Base-by-base conservation (phyloP, 176 grass and related monocot species). In the Areca catechu region DNA sequence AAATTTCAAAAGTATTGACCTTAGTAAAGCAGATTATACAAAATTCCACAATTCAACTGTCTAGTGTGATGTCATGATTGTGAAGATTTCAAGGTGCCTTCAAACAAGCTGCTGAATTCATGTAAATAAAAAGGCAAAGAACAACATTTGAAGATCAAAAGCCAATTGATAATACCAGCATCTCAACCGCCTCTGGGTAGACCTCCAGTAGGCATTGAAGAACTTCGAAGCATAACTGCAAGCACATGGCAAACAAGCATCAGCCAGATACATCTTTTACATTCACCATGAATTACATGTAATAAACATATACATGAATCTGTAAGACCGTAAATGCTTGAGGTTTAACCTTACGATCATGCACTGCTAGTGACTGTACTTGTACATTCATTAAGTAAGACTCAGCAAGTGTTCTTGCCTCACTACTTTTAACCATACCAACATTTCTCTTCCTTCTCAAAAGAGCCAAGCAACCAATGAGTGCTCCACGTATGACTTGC, bases 151-250 rank as follows among this genome's bases (percentile, higher is more conserved):
- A 43, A 43, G 34, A 43, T 9, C 10, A 43, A 14, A 14, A 43
- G 34, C 9, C 10, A 56, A 73, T 49, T 60, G 24, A 79, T 64
- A 51, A 67, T 76, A 96, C 92, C 86, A 79, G 76, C 70, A 71
- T 70, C 61, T 80, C 70, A 63, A 78, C 54, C 71, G 74, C 77
- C 63, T 87, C 83, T 16, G 80, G 75, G 57, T 90, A 79, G 10
- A 69, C 57, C 70, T 89, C 79, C 59, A 83, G 55, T 55, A 90
- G 57, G 69, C 71, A 88, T 70, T 68, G 74, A 72, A 90, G 56
- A 78, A 90, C 67, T 77, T 96, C 77, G 77, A 87, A 83, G 66
- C 80, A 84, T 62, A 90, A 59, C 92, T 96, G 86, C 64, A 85
- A 50, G 61, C 47, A 66, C 69, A 63, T 49, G 71, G 34, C 64